Conservation (phyloP, 2,329 filamentous ascomycete species). For the Phialophora chinensis region DNA sequence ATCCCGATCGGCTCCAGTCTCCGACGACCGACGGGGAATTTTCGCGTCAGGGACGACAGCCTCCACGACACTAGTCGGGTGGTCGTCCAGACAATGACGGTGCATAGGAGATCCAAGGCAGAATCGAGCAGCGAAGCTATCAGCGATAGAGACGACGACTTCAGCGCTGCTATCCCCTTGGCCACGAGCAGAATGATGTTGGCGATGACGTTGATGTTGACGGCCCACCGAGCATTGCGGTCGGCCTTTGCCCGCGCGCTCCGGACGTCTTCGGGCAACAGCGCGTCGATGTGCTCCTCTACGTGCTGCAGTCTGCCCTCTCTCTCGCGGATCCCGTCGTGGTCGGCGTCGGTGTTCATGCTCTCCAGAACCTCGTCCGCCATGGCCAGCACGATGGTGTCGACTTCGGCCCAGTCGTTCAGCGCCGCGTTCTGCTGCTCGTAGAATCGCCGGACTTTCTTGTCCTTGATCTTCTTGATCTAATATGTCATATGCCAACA, state of each 20-base stretch:
- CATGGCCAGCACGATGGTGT: slow-evolving; percentile 61
- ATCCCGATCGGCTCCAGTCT: slow-evolving; percentile 67
- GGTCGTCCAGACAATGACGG: slow-evolving; percentile 66
- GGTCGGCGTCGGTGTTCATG: slow-evolving; percentile 64
- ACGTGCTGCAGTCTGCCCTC: slow-evolving; percentile 57
- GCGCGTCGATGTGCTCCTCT: slow-evolving; percentile 58
- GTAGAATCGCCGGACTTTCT: slow-evolving; percentile 62
- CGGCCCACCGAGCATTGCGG: slow-evolving; percentile 61
- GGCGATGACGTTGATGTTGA: slow-evolving; percentile 66
- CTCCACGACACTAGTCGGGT: slow-evolving; percentile 66
- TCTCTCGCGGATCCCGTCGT: slow-evolving; percentile 62
- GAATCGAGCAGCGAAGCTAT: slow-evolving; percentile 68
- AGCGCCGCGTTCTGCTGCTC: slow-evolving; percentile 60
- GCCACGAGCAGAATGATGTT: slow-evolving; percentile 63
- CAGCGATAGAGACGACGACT: slow-evolving; percentile 64
- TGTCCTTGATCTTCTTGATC: slow-evolving; percentile 57
- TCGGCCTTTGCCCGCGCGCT: slow-evolving; percentile 55
- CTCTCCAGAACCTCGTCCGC: slow-evolving; percentile 66
- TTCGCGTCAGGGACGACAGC: slow-evolving; percentile 55
- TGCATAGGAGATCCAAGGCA: slow-evolving; percentile 65
- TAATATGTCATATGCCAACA: slow-evolving; percentile 1
- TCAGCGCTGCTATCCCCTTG: slow-evolving; percentile 62
- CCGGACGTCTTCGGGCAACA: slow-evolving; percentile 62
- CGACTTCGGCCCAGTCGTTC: slow-evolving; percentile 65
- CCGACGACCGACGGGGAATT: slow-evolving; percentile 63